These are phyloP conservation scores for Corynascus novoguineensis DNA, from an alignment of 495 filamentous ascomycete species.

Conservation along the genomic window DNA sequence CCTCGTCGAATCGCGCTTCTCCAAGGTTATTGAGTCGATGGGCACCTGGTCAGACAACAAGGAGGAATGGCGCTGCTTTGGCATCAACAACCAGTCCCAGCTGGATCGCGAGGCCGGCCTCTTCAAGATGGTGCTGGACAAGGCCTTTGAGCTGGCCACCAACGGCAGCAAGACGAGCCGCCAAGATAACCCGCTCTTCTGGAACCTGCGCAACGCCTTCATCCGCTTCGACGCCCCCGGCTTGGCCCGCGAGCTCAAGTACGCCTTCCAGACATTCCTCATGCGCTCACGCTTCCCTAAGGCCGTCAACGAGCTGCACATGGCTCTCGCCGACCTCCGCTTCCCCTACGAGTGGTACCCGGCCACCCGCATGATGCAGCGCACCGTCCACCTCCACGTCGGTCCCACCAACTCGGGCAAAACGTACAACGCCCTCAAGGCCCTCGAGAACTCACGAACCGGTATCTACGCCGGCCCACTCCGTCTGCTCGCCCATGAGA, in stretches of 20 bases:
- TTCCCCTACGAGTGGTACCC: conserved; percentile 92
- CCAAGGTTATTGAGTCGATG: conserved; percentile 13
- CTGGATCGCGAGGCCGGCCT: conserved; percentile 31
- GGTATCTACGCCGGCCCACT: conserved; percentile 92
- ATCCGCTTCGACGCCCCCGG: conserved; percentile 42
- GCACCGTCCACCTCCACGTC: conserved; percentile 87
- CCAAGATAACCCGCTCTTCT: conserved; percentile 46
- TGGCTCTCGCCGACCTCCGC: conserved; percentile 67
- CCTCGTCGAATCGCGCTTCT: conserved; percentile 23
- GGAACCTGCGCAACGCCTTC: conserved; percentile 53
- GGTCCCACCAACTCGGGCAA: conserved; percentile 98
- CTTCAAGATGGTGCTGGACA: conserved; percentile 34
- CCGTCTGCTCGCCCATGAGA: conserved; percentile 86
- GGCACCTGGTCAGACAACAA: conserved; percentile 11
- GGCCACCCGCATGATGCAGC: conserved; percentile 65
- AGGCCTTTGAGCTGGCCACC: conserved; percentile 34
- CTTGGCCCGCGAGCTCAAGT: conserved; percentile 53
- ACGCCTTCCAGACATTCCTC: conserved; percentile 53
- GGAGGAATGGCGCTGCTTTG: conserved; percentile 31
- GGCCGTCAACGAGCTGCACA: conserved; percentile 47
- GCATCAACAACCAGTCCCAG: conserved; percentile 25
- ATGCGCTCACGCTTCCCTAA: conserved; percentile 33
- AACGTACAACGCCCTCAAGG: conserved; percentile 88
- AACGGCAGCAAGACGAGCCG: conserved; percentile 27
- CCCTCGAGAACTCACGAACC: conserved; percentile 65